Evolutionary conservation across 2,329 filamentous ascomycete species (phyloP).

Genomic region (Lanzia echinophila): DNA sequence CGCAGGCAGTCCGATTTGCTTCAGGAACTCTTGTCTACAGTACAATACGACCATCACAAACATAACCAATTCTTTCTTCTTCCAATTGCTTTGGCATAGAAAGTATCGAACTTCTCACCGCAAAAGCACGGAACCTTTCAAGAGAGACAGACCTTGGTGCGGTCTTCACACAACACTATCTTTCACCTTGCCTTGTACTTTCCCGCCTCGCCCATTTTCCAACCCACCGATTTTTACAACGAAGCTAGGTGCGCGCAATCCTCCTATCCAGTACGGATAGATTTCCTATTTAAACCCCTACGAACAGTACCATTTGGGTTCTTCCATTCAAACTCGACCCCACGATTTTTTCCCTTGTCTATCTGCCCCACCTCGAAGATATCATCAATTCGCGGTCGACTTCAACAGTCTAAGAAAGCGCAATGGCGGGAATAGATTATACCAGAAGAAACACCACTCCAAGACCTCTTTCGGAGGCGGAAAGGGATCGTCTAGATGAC

Average conservation of each 20-base stretch:
- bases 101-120: background rate
- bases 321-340: background rate
- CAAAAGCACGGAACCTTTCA: conserved; percentile 2
- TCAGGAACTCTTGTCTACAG: background rate
- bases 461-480: conserved; percentile 69
- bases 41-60: background rate
- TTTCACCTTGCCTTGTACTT: background rate
- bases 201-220: background rate
- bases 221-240: too few relatives aligned
- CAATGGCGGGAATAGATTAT: conserved; percentile 47
- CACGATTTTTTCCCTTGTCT: background rate
- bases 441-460: conserved; percentile 82
- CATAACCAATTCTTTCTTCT: background rate
- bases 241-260: too few relatives aligned
- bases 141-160: background rate
- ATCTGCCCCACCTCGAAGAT: conserved; percentile 4
- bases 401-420: background rate
- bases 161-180: background rate
- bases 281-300: too few relatives aligned
- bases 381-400: background rate
- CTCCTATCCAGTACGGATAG: too few relatives aligned
- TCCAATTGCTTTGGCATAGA: background rate
- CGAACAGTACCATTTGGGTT: too few relatives aligned
- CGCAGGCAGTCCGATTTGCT: conserved; percentile 2
- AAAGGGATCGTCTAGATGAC: conserved; percentile 80